Percentiles rank a stretch among this genome's conserved stretches.
Evolutionary conservation across 169 alveolate species (phyloP).

Genomic region (Eimeria mitis): DNA sequence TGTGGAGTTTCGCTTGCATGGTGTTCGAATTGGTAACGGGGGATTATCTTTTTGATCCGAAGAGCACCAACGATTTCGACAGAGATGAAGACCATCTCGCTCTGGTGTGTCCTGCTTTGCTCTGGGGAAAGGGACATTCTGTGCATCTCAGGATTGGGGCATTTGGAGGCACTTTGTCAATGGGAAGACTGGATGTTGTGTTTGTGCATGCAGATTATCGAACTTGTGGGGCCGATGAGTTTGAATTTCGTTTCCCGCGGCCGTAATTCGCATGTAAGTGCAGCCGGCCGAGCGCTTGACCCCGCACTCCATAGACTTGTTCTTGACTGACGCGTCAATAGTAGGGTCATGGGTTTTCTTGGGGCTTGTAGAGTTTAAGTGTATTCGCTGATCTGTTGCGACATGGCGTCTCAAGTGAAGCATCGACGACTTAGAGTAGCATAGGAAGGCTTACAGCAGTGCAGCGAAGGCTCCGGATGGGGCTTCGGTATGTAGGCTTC

Average conservation of each 20-base stretch:
- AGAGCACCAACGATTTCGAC: conserved; percentile 89
- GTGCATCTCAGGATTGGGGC: neutral
- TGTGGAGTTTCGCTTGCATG: conserved; percentile 99
- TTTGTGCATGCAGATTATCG: conserved; percentile 71
- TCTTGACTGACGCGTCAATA: neutral
- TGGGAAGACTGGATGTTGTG: neutral
- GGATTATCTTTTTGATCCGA: conserved; percentile 98
- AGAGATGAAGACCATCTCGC: conserved; percentile 97
- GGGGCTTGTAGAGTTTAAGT: neutral
- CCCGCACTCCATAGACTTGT: neutral
- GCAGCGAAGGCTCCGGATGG: neutral
- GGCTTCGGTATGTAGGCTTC: neutral
- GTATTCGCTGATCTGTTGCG: neutral
- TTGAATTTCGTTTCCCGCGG: conserved; percentile 77
- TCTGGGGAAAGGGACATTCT: neutral
- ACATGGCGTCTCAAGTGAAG: neutral
- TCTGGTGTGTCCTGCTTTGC: conserved; percentile 92
- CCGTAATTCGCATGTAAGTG: conserved; percentile 71
- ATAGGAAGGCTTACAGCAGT: neutral
- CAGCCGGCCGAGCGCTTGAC: neutral
- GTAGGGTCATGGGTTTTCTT: neutral
- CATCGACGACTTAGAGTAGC: neutral
- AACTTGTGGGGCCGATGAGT: conserved; percentile 72
- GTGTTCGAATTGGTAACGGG: conserved; percentile 99
- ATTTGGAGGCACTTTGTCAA: too few species aligned